A percentile compares a stretch with the other conserved stretches of the same genome.
phyloP scores from a whole-genome alignment of 2,329 filamentous ascomycete species.

The Calonectria leucothoes region DNA sequence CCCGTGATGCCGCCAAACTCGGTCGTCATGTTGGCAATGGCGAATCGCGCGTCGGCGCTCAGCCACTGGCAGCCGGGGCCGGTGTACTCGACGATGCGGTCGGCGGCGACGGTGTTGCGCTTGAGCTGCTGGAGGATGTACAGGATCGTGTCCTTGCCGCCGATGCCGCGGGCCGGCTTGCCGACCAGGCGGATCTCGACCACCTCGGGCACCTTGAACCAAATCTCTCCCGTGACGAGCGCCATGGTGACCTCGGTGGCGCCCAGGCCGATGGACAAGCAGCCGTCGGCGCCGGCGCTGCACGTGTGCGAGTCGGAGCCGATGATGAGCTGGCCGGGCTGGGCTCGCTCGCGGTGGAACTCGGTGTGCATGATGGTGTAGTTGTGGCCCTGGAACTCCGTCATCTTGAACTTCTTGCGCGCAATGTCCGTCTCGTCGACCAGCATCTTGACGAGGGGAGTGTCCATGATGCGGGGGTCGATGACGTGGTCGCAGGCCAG shows the following conservation, averaged over 20 bases:
- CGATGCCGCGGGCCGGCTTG: constrained; percentile 45
- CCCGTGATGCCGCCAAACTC: constrained; percentile 55
- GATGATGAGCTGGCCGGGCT: constrained; percentile 57
- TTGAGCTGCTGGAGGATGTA: constrained; percentile 56
- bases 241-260: constrained; percentile 48
- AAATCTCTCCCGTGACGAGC: constrained; percentile 3
- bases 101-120: constrained; percentile 57
- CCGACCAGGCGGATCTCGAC: constrained; percentile 5
- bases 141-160: constrained; percentile 59
- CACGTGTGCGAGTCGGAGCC: constrained; percentile 61
- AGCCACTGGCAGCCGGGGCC: constrained; percentile 54
- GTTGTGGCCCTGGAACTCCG: constrained; percentile 43
- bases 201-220: constrained; percentile 7
- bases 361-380: constrained; percentile 60
- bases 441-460: constrained; percentile 49
- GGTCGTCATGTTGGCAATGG: constrained; percentile 60
- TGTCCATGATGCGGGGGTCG: constrained; percentile 54
- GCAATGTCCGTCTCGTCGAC: constrained; percentile 51
- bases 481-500: constrained; percentile 61
- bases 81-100: constrained; percentile 58
- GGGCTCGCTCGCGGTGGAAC: constrained; percentile 55
- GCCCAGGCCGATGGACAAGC: constrained; percentile 57
- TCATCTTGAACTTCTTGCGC: constrained; percentile 55
- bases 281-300: constrained; percentile 53
- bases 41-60: constrained; percentile 57